These are phyloP conservation scores for Eutrema salsugineum DNA, from an alignment of 441 rosid species.

Conservation along the genomic window DNA sequence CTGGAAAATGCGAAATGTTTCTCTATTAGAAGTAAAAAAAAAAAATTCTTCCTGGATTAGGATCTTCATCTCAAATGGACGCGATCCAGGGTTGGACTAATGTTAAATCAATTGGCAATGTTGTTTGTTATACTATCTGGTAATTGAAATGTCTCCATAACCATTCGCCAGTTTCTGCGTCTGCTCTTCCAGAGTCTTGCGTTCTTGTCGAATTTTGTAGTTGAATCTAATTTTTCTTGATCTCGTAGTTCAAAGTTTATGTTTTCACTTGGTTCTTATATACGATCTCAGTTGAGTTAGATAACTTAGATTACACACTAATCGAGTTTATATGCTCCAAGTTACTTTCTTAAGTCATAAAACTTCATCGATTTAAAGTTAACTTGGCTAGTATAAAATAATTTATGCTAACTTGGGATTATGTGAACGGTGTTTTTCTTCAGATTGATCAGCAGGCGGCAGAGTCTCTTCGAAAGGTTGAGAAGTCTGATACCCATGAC, in stretches of 20 bases:
- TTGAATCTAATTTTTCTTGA: not conserved
- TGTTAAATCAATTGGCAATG: not conserved
- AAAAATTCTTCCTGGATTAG: not conserved
- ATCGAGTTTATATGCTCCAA: not conserved
- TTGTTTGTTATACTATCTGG: not conserved
- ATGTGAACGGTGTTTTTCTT: constrained; percentile 27
- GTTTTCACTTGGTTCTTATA: not conserved
- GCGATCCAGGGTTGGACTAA: not conserved
- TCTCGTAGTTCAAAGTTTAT: not conserved
- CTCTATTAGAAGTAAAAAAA: not conserved
- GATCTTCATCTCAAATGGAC: not conserved
- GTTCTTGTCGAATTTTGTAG: not conserved
- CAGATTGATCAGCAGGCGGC: constrained; percentile 99
- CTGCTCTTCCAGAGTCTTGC: not conserved
- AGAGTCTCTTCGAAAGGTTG: constrained; percentile 80
- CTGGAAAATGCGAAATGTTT: not conserved
- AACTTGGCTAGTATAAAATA: not conserved
- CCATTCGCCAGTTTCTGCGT: not conserved
- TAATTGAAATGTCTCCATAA: not conserved
- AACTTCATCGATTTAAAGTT: not conserved
- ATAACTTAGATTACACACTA: not conserved
- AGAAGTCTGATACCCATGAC: constrained; percentile 54
- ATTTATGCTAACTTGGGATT: constrained; percentile 12
- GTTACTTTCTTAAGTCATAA: not conserved
- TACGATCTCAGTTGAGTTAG: not conserved